Conservation (phyloP, 805 yeast species). For the Clavispora asparagi region DNA sequence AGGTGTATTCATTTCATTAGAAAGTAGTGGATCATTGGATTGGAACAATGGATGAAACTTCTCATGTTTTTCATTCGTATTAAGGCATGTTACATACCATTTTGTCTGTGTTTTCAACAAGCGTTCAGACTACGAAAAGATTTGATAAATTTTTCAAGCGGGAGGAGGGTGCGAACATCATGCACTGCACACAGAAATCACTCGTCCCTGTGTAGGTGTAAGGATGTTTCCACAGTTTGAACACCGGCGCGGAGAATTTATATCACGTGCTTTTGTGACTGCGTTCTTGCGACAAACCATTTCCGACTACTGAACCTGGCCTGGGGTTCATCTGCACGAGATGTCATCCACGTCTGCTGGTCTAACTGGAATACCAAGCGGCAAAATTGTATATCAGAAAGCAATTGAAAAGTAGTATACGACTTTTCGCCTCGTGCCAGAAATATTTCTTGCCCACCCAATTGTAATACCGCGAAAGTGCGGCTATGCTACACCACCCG, state of each 20-base stretch:
- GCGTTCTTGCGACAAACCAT: constrained; percentile 2
- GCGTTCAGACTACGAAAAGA: constrained; percentile 3
- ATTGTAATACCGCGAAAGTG: neutral
- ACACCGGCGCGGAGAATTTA: neutral
- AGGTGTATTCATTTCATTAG: neutral
- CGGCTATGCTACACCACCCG: too few species aligned
- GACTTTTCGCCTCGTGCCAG: too few species aligned
- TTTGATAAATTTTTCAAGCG: constrained; percentile 15
- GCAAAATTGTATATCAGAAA: too few species aligned
- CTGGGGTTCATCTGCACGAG: too few species aligned
- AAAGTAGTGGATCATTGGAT: neutral
- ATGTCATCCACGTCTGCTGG: too few species aligned
- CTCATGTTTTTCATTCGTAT: neutral
- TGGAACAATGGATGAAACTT: neutral
- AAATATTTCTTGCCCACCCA: too few species aligned
- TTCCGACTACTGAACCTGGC: neutral
- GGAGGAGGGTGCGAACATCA: constrained; percentile 2
- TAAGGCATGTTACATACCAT: constrained; percentile 14
- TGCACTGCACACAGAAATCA: neutral
- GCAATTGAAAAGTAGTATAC: too few species aligned
- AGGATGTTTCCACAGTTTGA: constrained; percentile 4
- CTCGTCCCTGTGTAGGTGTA: constrained; percentile 1
- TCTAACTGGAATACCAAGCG: too few species aligned
- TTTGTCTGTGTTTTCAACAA: constrained; percentile 15
- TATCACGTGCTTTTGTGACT: constrained; percentile 13